These are phyloP conservation scores for Cercophora scortea DNA, from an alignment of 495 filamentous ascomycete species.

Conservation along the genomic window DNA sequence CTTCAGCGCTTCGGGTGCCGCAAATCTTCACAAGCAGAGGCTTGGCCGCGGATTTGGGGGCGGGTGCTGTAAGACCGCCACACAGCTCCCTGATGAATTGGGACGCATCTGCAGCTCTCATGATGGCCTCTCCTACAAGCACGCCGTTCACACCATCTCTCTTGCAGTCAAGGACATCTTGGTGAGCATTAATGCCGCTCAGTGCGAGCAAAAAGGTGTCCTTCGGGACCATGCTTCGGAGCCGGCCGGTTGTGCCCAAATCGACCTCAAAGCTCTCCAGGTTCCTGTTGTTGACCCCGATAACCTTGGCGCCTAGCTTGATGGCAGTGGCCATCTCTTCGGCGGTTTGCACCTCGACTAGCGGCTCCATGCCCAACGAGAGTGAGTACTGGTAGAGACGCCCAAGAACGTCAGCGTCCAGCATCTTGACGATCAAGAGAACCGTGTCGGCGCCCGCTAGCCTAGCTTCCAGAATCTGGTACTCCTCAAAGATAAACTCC, in stretches of 20 bases:
- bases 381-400: slow-evolving; percentile 80
- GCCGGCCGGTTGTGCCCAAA: slow-evolving; percentile 81
- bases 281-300: slow-evolving; percentile 97
- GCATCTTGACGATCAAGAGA: slow-evolving; percentile 97
- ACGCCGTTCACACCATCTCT: slow-evolving; percentile 87
- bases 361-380: slow-evolving; percentile 90
- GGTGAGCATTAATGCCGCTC: slow-evolving; percentile 85
- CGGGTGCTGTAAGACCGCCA: slow-evolving; percentile 38
- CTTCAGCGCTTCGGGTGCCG: slow-evolving; percentile 80
- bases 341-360: slow-evolving; percentile 92
- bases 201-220: slow-evolving; percentile 90
- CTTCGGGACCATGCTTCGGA: slow-evolving; percentile 76
- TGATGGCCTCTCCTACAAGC: slow-evolving; percentile 90
- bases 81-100: slow-evolving; percentile 76
- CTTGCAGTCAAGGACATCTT: slow-evolving; percentile 82
- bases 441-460: slow-evolving; percentile 93
- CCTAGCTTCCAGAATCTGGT: slow-evolving; percentile 93
- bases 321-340: slow-evolving; percentile 89
- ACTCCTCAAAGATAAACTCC: slow-evolving; percentile 97
- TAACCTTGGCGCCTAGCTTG: slow-evolving; percentile 81
- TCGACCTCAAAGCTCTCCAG: slow-evolving; percentile 95
- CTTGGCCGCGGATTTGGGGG: slow-evolving; percentile 19
- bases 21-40: slow-evolving; percentile 83
- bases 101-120: slow-evolving; percentile 76
- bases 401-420: slow-evolving; percentile 65